phyloP scores from a whole-genome alignment of 345 rosid genomes.

The Excoecaria agallocha region DNA sequence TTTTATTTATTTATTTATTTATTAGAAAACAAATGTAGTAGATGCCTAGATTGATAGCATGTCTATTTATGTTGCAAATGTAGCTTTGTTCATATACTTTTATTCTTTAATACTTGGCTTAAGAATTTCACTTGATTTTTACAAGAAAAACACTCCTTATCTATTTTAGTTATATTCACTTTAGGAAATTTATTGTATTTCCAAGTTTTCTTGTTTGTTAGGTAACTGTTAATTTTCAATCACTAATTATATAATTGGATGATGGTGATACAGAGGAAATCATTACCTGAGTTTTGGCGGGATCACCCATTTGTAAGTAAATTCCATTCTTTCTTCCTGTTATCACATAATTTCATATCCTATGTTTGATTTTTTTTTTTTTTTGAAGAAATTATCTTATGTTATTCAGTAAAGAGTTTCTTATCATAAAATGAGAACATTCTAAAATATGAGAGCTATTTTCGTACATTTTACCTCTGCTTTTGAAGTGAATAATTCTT shows the following conservation, averaged over 20 bases:
- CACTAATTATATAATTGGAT: background rate
- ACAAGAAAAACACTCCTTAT: background rate
- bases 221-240: conserved; percentile 9
- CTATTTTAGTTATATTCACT: background rate
- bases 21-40: background rate
- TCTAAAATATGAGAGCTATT: background rate
- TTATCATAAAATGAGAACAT: background rate
- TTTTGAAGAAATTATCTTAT: background rate
- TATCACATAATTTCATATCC: background rate
- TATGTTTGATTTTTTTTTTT: too few species aligned
- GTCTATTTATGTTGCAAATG: background rate
- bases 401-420: too few species aligned
- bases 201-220: conserved; percentile 8
- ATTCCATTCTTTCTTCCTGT: background rate
- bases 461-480: background rate
- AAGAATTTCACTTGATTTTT: background rate
- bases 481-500: conserved; percentile 7
- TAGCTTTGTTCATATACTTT: background rate
- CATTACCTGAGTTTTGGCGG: conserved; percentile 94
- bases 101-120: background rate
- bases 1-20: too few species aligned
- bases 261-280: conserved; percentile 60
- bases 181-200: background rate
- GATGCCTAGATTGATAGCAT: background rate
- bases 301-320: conserved; percentile 75